Conservation (phyloP, 2,329 filamentous ascomycete genomes). For the Stachybotrys chartarum region DNA sequence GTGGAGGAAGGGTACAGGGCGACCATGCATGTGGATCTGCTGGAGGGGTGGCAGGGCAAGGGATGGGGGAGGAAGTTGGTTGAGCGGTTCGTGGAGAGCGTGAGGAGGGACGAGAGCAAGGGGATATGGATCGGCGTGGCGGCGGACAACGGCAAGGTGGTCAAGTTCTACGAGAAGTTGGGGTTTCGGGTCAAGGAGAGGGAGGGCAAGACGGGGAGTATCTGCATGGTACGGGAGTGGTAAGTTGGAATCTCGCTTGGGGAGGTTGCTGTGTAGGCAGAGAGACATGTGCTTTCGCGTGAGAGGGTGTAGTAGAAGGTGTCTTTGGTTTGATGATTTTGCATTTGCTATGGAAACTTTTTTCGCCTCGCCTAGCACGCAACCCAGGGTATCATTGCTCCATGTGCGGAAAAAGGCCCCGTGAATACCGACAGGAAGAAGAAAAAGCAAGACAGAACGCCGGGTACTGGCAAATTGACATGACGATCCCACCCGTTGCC, state of each 20-base stretch:
- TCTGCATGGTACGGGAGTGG: constrained; percentile 34
- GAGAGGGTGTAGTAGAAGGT: not conserved
- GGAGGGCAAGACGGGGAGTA: constrained; percentile 24
- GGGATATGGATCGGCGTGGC: constrained; percentile 38
- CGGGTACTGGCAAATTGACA: too few species aligned
- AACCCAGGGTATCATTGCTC: not conserved
- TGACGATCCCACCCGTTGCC: too few species aligned
- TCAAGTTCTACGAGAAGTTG: constrained; percentile 39
- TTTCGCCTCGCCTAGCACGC: not conserved
- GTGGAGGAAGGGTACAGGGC: constrained; percentile 27
- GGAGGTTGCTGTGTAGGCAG: not conserved
- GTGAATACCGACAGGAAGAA: not conserved
- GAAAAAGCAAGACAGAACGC: not conserved
- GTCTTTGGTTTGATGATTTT: not conserved
- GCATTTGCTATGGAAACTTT: not conserved
- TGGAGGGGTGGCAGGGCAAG: constrained; percentile 30
- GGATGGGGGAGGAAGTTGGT: constrained; percentile 39
- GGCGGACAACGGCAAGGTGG: constrained; percentile 38
- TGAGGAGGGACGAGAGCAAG: constrained; percentile 16
- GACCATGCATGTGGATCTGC: constrained; percentile 43
- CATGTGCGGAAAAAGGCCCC: not conserved
- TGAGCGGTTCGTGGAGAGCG: constrained; percentile 30
- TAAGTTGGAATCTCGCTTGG: not conserved
- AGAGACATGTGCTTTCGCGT: not conserved
- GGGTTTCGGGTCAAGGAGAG: constrained; percentile 33